These are phyloP conservation scores for Mychonastes homosphaera DNA, from an alignment of 139 green algal genomes.

Conservation along the genomic window DNA sequence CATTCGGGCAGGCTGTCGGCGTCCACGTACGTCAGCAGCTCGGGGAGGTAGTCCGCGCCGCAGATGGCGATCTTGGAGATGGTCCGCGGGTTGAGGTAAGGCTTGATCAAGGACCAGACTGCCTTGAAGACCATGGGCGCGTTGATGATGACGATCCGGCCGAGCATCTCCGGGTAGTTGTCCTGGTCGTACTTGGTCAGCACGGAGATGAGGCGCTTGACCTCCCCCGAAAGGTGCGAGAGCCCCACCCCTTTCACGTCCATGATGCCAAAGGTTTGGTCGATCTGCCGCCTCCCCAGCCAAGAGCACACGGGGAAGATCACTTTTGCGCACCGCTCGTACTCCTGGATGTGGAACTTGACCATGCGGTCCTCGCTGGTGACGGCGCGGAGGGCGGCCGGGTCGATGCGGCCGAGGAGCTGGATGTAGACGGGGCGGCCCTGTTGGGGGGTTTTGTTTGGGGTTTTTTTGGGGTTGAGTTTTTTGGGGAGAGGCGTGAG, in stretches of 20 bases:
- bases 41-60: conserved; percentile 50
- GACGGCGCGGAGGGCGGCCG: conserved; percentile 52
- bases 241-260: conserved; percentile 72
- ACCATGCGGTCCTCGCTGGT: conserved; percentile 80
- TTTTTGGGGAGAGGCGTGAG: background rate
- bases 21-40: conserved; percentile 64
- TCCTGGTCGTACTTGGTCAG: conserved; percentile 55
- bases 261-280: conserved; percentile 82
- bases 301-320: conserved; percentile 74
- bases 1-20: conserved; percentile 64
- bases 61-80: conserved; percentile 70
- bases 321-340: conserved; percentile 74
- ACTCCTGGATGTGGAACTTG: conserved; percentile 70
- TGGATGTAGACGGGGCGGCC: conserved; percentile 82
- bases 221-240: conserved; percentile 49
- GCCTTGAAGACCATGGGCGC: conserved; percentile 61
- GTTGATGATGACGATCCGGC: conserved; percentile 78
- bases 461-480: too few species aligned
- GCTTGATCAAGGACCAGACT: conserved; percentile 57
- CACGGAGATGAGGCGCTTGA: conserved; percentile 41
- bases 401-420: conserved; percentile 70
- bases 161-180: conserved; percentile 80
- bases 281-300: conserved; percentile 49
- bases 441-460: conserved; percentile 34
- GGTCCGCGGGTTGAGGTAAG: conserved; percentile 60